A percentile compares a stretch with the other conserved stretches of the same genome.
phyloP scores from a whole-genome alignment of 805 yeast species.

The Pichia occidentalis region DNA sequence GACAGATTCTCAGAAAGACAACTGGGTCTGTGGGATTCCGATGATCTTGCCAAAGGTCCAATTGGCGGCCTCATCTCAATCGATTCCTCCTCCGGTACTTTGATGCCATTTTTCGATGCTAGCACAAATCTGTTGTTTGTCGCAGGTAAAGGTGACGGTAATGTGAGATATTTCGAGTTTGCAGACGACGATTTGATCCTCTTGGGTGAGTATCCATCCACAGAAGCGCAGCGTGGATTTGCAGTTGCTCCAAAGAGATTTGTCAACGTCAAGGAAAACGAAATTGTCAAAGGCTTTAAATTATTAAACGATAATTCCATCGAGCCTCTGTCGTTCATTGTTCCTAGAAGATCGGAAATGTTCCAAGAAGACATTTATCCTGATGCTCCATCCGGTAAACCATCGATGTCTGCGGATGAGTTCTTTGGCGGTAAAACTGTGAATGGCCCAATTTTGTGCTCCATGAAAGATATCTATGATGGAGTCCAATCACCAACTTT shows the following conservation, averaged over 20 bases:
- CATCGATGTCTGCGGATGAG: slow-evolving; percentile 75
- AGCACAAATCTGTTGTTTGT: slow-evolving; percentile 73
- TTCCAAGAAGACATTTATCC: slow-evolving; percentile 93
- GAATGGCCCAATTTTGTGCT: slow-evolving; percentile 75
- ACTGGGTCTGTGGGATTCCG: slow-evolving; percentile 87
- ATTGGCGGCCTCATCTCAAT: slow-evolving; percentile 82
- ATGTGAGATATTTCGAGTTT: slow-evolving; percentile 88
- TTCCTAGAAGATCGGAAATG: slow-evolving; percentile 89
- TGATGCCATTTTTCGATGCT: slow-evolving; percentile 86
- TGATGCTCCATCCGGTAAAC: slow-evolving; percentile 72
- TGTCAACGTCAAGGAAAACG: slow-evolving; percentile 77
- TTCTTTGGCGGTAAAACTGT: slow-evolving; percentile 74
- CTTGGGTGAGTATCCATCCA: slow-evolving; percentile 82
- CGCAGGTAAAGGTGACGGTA: slow-evolving; percentile 98
- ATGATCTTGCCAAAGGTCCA: slow-evolving; percentile 69
- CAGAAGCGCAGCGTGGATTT: slow-evolving; percentile 94
- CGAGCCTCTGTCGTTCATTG: slow-evolving; percentile 89
- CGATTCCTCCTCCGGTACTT: slow-evolving; percentile 88
- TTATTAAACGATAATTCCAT: slow-evolving; percentile 77
- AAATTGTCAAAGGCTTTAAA: slow-evolving; percentile 75
- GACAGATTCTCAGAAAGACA: slow-evolving; percentile 91
- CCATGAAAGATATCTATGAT: slow-evolving; percentile 74
- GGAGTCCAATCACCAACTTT: slow-evolving; percentile 56
- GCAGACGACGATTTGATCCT: slow-evolving; percentile 77
- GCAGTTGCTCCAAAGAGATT: slow-evolving; percentile 81